A percentile compares a stretch with the other conserved stretches of the same genome.
phyloP scores from a whole-genome alignment of 2,329 filamentous ascomycete species.

The Diaporthe nobilis region DNA sequence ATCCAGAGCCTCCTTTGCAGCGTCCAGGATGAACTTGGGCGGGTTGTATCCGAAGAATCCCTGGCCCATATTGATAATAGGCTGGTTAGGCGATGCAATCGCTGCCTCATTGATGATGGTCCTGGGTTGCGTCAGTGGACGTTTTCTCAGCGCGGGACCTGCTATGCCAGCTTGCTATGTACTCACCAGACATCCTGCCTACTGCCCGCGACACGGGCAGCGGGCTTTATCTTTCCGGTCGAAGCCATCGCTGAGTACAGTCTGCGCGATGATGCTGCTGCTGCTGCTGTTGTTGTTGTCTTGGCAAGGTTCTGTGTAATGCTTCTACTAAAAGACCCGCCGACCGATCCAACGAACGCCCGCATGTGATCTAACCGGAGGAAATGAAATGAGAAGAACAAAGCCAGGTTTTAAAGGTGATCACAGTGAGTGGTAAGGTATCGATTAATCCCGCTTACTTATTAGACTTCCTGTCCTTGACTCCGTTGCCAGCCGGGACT shows the following conservation, averaged over 20 bases:
- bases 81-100: slow-evolving; percentile 63
- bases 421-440: not conserved
- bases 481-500: slow-evolving; percentile 21
- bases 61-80: slow-evolving; percentile 69
- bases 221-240: slow-evolving; percentile 55
- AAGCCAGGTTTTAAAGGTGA: not conserved
- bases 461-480: slow-evolving; percentile 15
- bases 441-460: slow-evolving; percentile 18
- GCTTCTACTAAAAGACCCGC: slow-evolving; percentile 27
- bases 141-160: not conserved
- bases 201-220: slow-evolving; percentile 56
- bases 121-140: slow-evolving; percentile 49
- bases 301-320: slow-evolving; percentile 25
- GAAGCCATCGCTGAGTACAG: slow-evolving; percentile 51
- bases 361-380: slow-evolving; percentile 32
- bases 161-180: not conserved
- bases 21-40: slow-evolving; percentile 89
- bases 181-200: slow-evolving; percentile 58
- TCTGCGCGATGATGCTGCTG: slow-evolving; percentile 40
- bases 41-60: slow-evolving; percentile 95
- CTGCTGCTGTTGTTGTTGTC: slow-evolving; percentile 30
- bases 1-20: slow-evolving; percentile 90
- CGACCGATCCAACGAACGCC: slow-evolving; percentile 29
- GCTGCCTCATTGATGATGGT: slow-evolving; percentile 68
- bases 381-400: not conserved